Evolutionary conservation across 306 rosid genomes (phyloP), one percentile per base, ranked within the genome.

Genomic region (Vigna mungo): DNA sequence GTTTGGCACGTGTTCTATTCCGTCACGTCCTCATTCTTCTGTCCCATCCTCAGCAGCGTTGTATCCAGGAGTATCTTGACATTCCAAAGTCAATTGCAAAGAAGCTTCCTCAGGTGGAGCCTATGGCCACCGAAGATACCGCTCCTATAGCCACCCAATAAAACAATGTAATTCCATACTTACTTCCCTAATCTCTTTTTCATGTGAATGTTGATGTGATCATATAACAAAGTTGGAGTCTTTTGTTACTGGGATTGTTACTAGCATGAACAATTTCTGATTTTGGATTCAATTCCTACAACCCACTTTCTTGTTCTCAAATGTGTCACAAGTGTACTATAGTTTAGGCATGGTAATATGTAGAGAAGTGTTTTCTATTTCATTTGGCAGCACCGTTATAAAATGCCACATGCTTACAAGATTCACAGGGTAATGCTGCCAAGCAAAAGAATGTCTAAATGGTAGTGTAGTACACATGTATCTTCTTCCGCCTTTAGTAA

Each of bases 41-140:
- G 69, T 75, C 87, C 0, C 99, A 95, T 82, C 97, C 99, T 71
- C 99, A 88, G 74, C 99, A 95, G 74, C 96, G 98, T 17, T 89
- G 94, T 75, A 17, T 87, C 2, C 97, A 90, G 72, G 98, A 95
- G 1, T 55, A 78, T 43, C 3, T 95, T 68, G 96, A 88, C 88
- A 85, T 92, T 21, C 98, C 98, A 10, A 92, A 84, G 90, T 51
- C 96, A 76, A 89, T 95, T 14, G 34, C 82, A 2, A 95, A 90
- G 82, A 90, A 89, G 80, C 58, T 72, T 60, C 82, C 90, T 72
- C 82, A 86, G 60, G 34, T 83, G 2, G 96, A 92, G 52, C 78
- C 93, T 7, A 48, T 82, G 80, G 86, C 85, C 48, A 64, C 81
- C 21, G 96, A 88, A 61, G 97, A 90, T 37, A 74, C 23, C 77